A percentile compares a stretch with the other conserved stretches of the same genome.
These are phyloP conservation scores for Lunasporangiospora selenospora DNA, from an alignment of 192 early-diverging fungal species.

Conservation along the genomic window DNA sequence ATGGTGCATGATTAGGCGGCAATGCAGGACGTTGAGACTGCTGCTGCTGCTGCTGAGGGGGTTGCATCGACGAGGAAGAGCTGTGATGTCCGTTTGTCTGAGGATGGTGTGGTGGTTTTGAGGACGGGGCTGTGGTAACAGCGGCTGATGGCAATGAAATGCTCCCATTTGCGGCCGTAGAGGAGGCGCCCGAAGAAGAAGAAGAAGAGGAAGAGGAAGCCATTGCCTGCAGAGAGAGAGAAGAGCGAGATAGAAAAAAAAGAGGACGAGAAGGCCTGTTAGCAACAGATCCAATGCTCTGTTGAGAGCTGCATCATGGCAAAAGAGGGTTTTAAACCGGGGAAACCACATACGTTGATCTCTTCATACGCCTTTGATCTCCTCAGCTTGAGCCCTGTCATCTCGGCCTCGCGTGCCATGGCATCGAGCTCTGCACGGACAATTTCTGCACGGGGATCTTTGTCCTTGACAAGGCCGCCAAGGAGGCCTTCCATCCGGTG, in stretches of 20 bases:
- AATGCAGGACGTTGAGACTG: background rate
- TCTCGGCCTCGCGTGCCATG: constrained; percentile 47
- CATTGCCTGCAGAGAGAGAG: constrained; percentile 9
- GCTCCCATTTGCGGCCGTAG: background rate
- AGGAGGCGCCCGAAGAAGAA: background rate
- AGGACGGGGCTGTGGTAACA: background rate
- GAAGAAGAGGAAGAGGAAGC: background rate
- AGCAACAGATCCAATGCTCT: too few species aligned
- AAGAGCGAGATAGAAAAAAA: background rate
- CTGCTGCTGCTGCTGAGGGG: constrained; percentile 5
- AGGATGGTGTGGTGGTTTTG: background rate
- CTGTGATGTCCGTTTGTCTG: too few species aligned
- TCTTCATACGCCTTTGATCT: constrained; percentile 45
- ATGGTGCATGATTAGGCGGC: background rate
- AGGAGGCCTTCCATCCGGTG: constrained; percentile 75
- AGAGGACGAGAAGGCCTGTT: background rate
- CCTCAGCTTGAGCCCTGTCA: constrained; percentile 46
- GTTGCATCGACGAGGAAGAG: background rate
- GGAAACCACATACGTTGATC: too few species aligned
- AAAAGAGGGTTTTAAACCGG: too few species aligned
- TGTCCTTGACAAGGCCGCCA: constrained; percentile 58
- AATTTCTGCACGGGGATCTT: constrained; percentile 54
- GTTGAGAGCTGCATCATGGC: too few species aligned
- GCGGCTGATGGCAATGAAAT: background rate
- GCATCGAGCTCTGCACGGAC: constrained; percentile 49